Percentiles rank a stretch among this genome's conserved stretches.
Conservation (phyloP, 257 asterid genomes). For the Ballota nigra region DNA sequence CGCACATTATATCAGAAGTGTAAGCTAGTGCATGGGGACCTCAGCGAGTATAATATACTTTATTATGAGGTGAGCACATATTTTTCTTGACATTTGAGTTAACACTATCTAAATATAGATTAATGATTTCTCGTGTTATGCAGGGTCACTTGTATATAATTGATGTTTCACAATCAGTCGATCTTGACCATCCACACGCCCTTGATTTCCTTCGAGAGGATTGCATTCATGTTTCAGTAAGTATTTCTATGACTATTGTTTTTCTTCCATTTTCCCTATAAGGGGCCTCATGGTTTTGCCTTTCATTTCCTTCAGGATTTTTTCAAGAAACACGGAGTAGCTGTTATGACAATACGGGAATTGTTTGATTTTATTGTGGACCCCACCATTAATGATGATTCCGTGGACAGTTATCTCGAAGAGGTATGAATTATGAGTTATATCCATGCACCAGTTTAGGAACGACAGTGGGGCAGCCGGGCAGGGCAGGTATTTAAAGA, state of each 20-base stretch:
- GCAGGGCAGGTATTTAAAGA: not conserved
- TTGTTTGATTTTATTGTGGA: conserved; percentile 89
- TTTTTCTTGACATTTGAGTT: not conserved
- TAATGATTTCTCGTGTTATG: conserved; percentile 13
- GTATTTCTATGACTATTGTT: conserved; percentile 21
- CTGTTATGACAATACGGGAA: conserved; percentile 87
- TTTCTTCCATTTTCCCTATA: not conserved
- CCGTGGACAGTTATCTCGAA: conserved; percentile 83
- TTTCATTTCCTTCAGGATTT: conserved; percentile 60
- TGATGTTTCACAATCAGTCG: conserved; percentile 95
- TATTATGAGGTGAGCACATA: conserved; percentile 63
- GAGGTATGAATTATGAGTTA: conserved; percentile 43
- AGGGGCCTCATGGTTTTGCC: not conserved
- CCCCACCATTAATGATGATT: conserved; percentile 72
- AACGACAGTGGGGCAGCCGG: not conserved
- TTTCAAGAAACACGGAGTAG: conserved; percentile 84
- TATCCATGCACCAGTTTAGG: not conserved
- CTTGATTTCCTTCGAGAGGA: conserved; percentile 93
- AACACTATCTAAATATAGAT: not conserved
- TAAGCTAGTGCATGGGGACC: conserved; percentile 96
- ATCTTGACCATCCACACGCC: conserved; percentile 96
- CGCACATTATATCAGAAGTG: conserved; percentile 86
- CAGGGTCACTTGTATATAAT: conserved; percentile 93
- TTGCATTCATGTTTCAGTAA: conserved; percentile 78
- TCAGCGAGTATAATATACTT: conserved; percentile 91